Conservation (phyloP, 768 basidiomycete species). For the Boletus rufocinnamomeus region DNA sequence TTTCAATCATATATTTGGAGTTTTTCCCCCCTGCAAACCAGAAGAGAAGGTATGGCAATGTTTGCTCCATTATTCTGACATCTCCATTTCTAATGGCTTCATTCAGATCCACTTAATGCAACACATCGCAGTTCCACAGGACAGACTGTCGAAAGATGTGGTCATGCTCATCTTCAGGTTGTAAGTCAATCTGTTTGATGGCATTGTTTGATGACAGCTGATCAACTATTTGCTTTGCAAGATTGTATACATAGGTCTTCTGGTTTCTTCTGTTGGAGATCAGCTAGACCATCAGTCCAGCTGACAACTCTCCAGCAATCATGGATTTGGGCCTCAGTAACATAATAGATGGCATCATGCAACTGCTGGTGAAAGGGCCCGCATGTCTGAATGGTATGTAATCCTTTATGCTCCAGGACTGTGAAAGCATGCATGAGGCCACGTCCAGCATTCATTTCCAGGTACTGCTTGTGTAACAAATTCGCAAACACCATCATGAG, state of each 20-base stretch:
- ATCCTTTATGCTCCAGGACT: not conserved
- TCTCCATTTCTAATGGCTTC: conserved; percentile 4
- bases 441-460: no score
- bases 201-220: not conserved
- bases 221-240: not conserved
- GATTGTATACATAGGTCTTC: not conserved
- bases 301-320: not conserved
- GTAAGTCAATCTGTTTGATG: not conserved
- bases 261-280: not conserved
- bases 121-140: not conserved
- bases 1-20: not conserved
- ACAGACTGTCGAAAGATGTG: not conserved
- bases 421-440: not conserved
- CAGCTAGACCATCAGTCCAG: not conserved
- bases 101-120: not conserved
- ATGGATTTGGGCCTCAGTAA: not conserved
- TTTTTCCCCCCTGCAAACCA: not conserved
- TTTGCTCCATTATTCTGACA: not conserved
- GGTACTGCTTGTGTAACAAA: no score
- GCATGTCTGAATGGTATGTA: not conserved
- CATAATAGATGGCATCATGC: not conserved
- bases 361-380: conserved; percentile 5
- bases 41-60: not conserved
- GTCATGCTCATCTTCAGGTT: not conserved
- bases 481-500: no score